These are phyloP conservation scores for Tuber melanosporum DNA, from an alignment of 495 filamentous ascomycete species.

Conservation along the genomic window DNA sequence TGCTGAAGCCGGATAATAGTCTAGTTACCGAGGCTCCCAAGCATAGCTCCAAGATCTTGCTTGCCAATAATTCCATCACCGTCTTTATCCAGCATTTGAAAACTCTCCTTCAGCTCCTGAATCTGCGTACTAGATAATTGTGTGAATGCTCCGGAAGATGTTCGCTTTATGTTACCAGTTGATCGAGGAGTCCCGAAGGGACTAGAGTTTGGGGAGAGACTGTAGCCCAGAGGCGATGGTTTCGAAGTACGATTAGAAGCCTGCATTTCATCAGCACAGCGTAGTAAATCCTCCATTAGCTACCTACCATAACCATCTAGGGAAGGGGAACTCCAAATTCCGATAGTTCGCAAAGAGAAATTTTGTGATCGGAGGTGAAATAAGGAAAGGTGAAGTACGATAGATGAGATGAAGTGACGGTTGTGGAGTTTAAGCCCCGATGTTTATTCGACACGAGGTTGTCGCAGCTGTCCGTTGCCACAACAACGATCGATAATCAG, in stretches of 20 bases:
- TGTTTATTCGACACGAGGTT: background rate
- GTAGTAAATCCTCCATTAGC: background rate
- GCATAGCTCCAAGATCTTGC: constrained; percentile 37
- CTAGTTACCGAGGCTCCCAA: constrained; percentile 41
- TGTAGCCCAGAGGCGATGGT: constrained; percentile 37
- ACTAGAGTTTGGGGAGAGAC: constrained; percentile 19
- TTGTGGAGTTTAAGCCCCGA: background rate
- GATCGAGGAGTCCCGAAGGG: constrained; percentile 17
- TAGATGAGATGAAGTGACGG: background rate
- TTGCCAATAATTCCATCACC: constrained; percentile 38
- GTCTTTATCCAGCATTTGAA: constrained; percentile 41
- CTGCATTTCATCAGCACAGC: constrained; percentile 9
- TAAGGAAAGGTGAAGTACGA: background rate
- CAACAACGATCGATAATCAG: constrained; percentile 25
- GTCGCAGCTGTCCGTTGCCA: constrained; percentile 17
- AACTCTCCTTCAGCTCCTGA: constrained; percentile 40
- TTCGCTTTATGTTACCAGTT: constrained; percentile 22
- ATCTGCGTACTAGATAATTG: constrained; percentile 38
- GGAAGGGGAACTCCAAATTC: background rate
- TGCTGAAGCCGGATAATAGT: background rate
- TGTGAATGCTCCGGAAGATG: constrained; percentile 38
- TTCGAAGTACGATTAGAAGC: constrained; percentile 38
- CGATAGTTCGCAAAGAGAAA: background rate
- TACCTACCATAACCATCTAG: background rate
- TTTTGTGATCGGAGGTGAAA: background rate